Evolutionary conservation across 805 yeast genomes (phyloP), one percentile per base, ranked within the genome.

Genomic region (Wickerhamomyces canadensis): DNA sequence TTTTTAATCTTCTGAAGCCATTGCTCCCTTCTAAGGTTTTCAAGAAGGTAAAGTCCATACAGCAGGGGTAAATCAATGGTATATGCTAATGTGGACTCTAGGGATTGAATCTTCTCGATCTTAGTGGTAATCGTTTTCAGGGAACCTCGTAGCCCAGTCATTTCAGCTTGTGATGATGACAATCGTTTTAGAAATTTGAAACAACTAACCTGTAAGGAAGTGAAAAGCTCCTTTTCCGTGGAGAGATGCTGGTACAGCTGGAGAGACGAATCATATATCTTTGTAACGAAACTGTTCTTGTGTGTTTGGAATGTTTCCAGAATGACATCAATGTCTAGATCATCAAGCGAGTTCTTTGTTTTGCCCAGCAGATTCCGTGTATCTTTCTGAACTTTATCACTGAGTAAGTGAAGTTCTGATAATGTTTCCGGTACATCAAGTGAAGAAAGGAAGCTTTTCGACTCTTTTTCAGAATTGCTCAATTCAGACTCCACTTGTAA

Each of bases 11-110:
- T 48, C 12, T 40, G 53, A 53, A 52, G 59, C 84, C 87, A 80
- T 45, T 74, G 74, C 33, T 63, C 60, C 46, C 82, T 74, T 35
- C 86, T 64, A 35, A 80, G 61, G 31, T 63, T 67, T 45, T 84
- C 89, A 33, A 83, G 68, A 3, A 81, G 43, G 56, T 76, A 71
- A n/a, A 81, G 62, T 1, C 93, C 93, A 54, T 83, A 81, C 1
- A 83, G 58, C 11, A 83, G 53, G 0, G 95, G 95, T 19, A 84
- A 52, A 53, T 84, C 93, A 12, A 75, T 66, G 1, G 81, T 75
- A 24, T 57, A 57, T 4, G 70, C 48, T 18, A 50, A 35, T 12
- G 36, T 25, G 2, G 49, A 41, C 37, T 44, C 52, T 3, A 47
- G 31, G 10, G 11, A 26, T 22, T 53, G 65, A n/a, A 66, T 40